phyloP scores from a whole-genome alignment of 1,284 basidiomycete genomes.

The Sparassis latifolia region DNA sequence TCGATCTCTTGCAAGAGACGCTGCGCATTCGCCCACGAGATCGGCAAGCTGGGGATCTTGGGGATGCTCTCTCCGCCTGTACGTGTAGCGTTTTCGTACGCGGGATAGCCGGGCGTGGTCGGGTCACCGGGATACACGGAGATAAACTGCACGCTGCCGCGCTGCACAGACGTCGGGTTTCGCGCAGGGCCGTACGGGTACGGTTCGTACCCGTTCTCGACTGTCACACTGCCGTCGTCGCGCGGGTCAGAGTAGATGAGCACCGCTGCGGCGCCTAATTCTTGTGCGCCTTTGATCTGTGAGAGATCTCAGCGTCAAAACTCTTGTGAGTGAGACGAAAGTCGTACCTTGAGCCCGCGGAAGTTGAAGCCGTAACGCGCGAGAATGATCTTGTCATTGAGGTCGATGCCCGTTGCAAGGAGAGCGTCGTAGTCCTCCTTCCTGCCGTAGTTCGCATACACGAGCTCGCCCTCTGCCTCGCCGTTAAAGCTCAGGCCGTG shows the following conservation, averaged over 20 bases:
- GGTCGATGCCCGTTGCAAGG: slow-evolving; percentile 50
- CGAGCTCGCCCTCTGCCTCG: slow-evolving; percentile 59
- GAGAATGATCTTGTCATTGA: slow-evolving; percentile 81
- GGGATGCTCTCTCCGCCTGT: slow-evolving; percentile 68
- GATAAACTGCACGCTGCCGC: slow-evolving; percentile 84
- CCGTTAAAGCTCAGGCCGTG: slow-evolving; percentile 67
- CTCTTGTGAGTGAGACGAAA: too few relatives aligned
- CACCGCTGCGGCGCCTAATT: slow-evolving; percentile 70
- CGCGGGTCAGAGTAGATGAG: slow-evolving; percentile 86
- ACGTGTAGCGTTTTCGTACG: slow-evolving; percentile 80
- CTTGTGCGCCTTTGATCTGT: slow-evolving; percentile 76
- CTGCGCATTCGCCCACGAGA: slow-evolving; percentile 68
- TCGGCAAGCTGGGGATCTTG: slow-evolving; percentile 75
- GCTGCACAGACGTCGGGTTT: slow-evolving; percentile 78
- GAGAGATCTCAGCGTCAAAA: neutral
- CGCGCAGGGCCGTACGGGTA: slow-evolving; percentile 87
- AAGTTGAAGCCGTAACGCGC: slow-evolving; percentile 77
- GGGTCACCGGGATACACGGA: slow-evolving; percentile 82
- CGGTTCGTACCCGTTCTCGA: slow-evolving; percentile 67
- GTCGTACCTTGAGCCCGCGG: slow-evolving; percentile 73
- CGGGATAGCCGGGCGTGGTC: slow-evolving; percentile 81
- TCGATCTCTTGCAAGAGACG: slow-evolving; percentile 54
- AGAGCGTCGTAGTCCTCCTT: slow-evolving; percentile 46
- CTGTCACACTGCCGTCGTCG: slow-evolving; percentile 82
- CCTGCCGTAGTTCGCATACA: slow-evolving; percentile 81